phyloP scores from a whole-genome alignment of 2,329 filamentous ascomycete genomes.

The Tolypocladium pustulatum region DNA sequence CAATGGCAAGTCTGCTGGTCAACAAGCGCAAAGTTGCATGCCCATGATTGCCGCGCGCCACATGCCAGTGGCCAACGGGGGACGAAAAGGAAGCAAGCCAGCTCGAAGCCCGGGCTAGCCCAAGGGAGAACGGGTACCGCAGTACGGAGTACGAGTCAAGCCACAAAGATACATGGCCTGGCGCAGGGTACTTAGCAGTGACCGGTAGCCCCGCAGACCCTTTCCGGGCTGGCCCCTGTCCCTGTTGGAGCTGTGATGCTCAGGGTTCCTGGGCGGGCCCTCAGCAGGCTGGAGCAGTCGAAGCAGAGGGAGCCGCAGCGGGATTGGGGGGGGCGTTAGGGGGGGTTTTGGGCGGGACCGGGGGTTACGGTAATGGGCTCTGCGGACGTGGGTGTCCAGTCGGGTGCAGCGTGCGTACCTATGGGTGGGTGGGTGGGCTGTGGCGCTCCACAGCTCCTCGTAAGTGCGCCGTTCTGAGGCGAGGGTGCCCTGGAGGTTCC shows the following conservation, averaged over 20 bases:
- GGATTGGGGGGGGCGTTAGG: background rate
- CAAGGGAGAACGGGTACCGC: background rate
- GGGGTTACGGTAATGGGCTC: background rate
- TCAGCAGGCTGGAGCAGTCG: background rate
- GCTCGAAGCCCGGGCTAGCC: background rate
- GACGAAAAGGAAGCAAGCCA: background rate
- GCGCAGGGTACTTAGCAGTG: background rate
- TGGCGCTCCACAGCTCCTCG: background rate
- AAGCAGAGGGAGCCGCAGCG: background rate
- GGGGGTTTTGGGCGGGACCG: no score
- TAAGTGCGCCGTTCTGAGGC: background rate
- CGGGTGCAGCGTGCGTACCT: background rate
- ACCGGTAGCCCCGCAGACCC: background rate
- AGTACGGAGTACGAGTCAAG: slow-evolving; percentile 4
- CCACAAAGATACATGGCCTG: slow-evolving; percentile 2
- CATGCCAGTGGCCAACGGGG: background rate
- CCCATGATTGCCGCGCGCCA: background rate
- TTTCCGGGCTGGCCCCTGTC: background rate
- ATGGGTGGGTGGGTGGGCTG: background rate
- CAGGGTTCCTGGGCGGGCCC: background rate
- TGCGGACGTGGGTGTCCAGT: background rate
- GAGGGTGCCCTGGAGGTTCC: background rate
- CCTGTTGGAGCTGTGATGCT: background rate
- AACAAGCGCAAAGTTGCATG: background rate
- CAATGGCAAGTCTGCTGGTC: background rate